Conservation (phyloP, 768 basidiomycete species). For the Agrocybe praecox region DNA sequence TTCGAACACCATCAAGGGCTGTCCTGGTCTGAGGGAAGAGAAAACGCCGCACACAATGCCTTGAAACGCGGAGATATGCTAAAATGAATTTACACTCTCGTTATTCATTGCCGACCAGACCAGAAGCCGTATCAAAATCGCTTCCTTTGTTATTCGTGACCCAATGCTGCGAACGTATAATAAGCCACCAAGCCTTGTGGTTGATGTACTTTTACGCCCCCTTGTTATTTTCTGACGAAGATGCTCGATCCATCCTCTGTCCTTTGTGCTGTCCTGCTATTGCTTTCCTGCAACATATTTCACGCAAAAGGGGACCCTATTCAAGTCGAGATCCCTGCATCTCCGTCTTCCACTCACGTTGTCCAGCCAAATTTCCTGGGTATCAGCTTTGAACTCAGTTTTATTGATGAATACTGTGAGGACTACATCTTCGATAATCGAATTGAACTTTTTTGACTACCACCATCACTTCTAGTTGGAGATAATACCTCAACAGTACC, state of each 20-base stretch:
- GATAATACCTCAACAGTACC: constrained; percentile 54
- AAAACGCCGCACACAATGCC: not conserved
- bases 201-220: not conserved
- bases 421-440: too few relatives aligned
- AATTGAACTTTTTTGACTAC: not conserved
- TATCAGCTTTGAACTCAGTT: constrained; percentile 65
- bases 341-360: constrained; percentile 36
- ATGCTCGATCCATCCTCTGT: constrained; percentile 5
- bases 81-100: not conserved
- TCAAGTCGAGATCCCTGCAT: constrained; percentile 31
- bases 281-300: not conserved
- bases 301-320: constrained; percentile 27
- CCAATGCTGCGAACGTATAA: not conserved
- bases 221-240: not conserved
- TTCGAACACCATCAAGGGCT: too few relatives aligned
- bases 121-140: not conserved
- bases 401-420: constrained; percentile 58
- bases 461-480: constrained; percentile 39
- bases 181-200: not conserved
- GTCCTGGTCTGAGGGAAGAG: too few relatives aligned
- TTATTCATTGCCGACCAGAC: not conserved
- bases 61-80: not conserved
- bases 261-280: constrained; percentile 13
- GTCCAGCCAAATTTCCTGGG: constrained; percentile 62
- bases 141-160: not conserved